A percentile compares a stretch with the other conserved stretches of the same genome.
Evolutionary conservation across 2,329 filamentous ascomycete species (phyloP).

Genomic region (Sphaerulina populicola): DNA sequence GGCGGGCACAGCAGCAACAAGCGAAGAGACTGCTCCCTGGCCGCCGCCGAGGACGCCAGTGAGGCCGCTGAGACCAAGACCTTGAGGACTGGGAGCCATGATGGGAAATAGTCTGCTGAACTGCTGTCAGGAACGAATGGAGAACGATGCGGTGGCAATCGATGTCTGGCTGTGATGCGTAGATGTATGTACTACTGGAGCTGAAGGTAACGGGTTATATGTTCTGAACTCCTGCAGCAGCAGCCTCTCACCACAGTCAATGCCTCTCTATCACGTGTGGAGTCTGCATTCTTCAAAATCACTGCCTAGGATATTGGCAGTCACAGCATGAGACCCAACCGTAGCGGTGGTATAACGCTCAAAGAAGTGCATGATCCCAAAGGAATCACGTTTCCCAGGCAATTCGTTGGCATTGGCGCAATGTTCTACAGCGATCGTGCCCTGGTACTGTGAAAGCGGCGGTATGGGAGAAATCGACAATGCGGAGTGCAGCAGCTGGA

Average conservation of each 20-base stretch:
- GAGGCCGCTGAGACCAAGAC: not conserved
- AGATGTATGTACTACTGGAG: not conserved
- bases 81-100: slow-evolving; percentile 5
- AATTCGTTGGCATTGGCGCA: not conserved
- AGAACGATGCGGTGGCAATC: not conserved
- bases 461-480: not conserved
- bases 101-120: not conserved
- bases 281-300: not conserved
- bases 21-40: not conserved
- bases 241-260: not conserved
- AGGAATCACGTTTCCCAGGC: not conserved
- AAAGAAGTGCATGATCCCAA: not conserved
- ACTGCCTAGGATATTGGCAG: not conserved
- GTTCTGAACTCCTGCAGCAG: not conserved
- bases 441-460: not conserved
- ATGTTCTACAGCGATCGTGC: not conserved
- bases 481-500: not conserved
- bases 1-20: not conserved
- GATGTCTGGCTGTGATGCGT: not conserved
- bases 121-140: not conserved
- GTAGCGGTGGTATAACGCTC: not conserved
- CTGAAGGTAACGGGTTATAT: not conserved
- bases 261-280: not conserved
- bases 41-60: not conserved
- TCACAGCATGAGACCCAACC: not conserved